phyloP scores from a whole-genome alignment of 163 green algal genomes.

The Trebouxiophyceae sp. region DNA sequence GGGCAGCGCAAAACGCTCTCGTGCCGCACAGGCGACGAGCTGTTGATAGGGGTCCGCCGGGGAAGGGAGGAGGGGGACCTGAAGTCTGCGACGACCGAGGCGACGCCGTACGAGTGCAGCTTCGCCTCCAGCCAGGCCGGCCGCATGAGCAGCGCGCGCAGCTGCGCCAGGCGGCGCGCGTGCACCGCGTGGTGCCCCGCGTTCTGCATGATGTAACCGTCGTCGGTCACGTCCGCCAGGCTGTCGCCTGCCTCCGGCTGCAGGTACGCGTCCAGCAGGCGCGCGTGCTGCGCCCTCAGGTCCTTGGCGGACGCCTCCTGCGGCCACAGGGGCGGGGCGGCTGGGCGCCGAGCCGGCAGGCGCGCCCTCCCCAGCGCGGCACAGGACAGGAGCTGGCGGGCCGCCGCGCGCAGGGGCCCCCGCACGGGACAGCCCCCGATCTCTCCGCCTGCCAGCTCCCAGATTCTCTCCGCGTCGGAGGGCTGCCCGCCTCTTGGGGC shows the following conservation, averaged over 20 bases:
- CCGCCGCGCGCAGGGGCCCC: too few relatives aligned
- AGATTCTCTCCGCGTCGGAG: too few relatives aligned
- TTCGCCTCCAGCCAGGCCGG: slow-evolving; percentile 73
- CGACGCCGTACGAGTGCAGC: slow-evolving; percentile 59
- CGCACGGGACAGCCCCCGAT: too few relatives aligned
- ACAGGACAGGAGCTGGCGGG: too few relatives aligned
- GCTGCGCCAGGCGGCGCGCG: slow-evolving; percentile 25
- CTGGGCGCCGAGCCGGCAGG: too few relatives aligned
- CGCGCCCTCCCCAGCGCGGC: too few relatives aligned
- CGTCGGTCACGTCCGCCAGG: slow-evolving; percentile 31
- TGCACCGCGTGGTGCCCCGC: slow-evolving; percentile 62
- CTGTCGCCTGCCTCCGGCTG: background rate
- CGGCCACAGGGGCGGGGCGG: too few relatives aligned
- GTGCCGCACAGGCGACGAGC: too few relatives aligned
- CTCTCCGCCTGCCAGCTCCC: too few relatives aligned
- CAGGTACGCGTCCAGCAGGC: slow-evolving; percentile 38
- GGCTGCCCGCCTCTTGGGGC: too few relatives aligned
- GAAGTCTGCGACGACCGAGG: slow-evolving; percentile 68
- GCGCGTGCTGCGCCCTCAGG: slow-evolving; percentile 17
- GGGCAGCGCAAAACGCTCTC: too few relatives aligned
- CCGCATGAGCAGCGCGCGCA: slow-evolving; percentile 49
- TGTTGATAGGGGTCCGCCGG: too few relatives aligned
- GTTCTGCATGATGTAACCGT: slow-evolving; percentile 56
- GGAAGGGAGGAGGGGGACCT: slow-evolving; percentile 12
- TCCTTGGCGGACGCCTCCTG: background rate